These are phyloP conservation scores for Colletotrichum neosansevieriae DNA, from an alignment of 2,329 filamentous ascomycete species.

Conservation along the genomic window DNA sequence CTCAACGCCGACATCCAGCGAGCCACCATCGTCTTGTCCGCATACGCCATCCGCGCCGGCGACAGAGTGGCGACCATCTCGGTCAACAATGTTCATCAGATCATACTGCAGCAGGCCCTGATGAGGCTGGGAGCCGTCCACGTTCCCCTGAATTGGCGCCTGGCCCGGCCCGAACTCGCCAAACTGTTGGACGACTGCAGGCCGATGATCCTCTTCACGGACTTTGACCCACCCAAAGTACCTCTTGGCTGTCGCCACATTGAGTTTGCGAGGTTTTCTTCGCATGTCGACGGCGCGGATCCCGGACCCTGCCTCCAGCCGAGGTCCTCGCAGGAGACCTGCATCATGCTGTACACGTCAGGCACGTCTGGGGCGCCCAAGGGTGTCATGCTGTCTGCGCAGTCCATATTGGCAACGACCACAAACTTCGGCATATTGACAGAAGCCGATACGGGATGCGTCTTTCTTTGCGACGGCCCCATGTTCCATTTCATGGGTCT, in stretches of 20 bases:
- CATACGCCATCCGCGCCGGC: conserved; percentile 19
- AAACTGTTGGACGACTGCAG: conserved; percentile 26
- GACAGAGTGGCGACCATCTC: conserved; percentile 31
- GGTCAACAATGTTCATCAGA: conserved; percentile 35
- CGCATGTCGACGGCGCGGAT: conserved; percentile 14
- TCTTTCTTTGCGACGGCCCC: conserved; percentile 38
- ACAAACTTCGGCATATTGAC: conserved; percentile 27
- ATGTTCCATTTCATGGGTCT: conserved; percentile 40
- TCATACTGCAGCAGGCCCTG: conserved; percentile 37
- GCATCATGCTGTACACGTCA: conserved; percentile 34
- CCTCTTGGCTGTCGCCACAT: conserved; percentile 27
- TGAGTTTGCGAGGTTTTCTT: background rate
- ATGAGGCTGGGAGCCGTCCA: conserved; percentile 28
- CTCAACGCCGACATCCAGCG: conserved; percentile 36
- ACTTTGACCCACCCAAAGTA: conserved; percentile 20
- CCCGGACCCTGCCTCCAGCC: background rate
- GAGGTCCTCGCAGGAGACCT: conserved; percentile 15
- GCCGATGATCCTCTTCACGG: conserved; percentile 25
- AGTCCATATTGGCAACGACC: conserved; percentile 23
- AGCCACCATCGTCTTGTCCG: conserved; percentile 21
- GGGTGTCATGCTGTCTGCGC: conserved; percentile 21
- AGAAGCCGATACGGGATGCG: conserved; percentile 24
- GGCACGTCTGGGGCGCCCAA: conserved; percentile 33
- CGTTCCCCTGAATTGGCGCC: conserved; percentile 38
- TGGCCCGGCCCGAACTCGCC: conserved; percentile 34